Conservation (phyloP, 176 grass and related monocot species). For the Chrysopogon serrulatus region DNA sequence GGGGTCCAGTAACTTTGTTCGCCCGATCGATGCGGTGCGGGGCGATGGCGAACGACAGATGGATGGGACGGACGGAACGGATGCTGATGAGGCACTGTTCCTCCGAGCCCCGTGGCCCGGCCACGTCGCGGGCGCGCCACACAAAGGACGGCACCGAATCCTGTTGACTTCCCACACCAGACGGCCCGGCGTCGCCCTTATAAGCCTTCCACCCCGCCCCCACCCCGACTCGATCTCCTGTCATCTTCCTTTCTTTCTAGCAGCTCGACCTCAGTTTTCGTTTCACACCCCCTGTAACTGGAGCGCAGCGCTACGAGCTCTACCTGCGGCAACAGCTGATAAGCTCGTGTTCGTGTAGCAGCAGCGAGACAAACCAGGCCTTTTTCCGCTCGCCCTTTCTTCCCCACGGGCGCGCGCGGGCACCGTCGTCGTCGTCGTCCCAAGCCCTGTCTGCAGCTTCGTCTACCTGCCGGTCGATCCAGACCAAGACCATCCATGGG, state of each 20-base stretch:
- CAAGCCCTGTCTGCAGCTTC: neutral
- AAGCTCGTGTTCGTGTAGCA: neutral
- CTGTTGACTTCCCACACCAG: slow-evolving; percentile 51
- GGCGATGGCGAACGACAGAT: neutral
- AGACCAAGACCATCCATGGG: slow-evolving; percentile 39
- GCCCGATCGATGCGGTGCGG: too few species aligned
- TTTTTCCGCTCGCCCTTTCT: neutral
- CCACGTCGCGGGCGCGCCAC: slow-evolving; percentile 69
- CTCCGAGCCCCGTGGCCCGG: neutral
- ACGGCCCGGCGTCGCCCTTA: slow-evolving; percentile 8
- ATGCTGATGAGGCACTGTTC: neutral
- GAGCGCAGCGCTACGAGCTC: neutral
- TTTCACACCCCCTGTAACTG: neutral
- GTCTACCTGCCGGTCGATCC: neutral
- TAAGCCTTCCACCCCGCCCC: slow-evolving; percentile 41
- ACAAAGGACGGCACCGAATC: slow-evolving; percentile 93
- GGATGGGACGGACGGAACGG: too few species aligned
- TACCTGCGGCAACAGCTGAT: neutral
- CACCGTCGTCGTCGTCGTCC: neutral
- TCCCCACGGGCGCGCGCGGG: neutral
- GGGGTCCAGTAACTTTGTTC: neutral
- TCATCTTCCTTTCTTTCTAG: neutral
- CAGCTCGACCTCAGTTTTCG: neutral
- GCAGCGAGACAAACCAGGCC: slow-evolving; percentile 30
- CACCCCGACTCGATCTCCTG: slow-evolving; percentile 5